Evolutionary conservation across 129 eudicot genomes (phyloP).

Genomic region (Gnaphalium uliginosum): DNA sequence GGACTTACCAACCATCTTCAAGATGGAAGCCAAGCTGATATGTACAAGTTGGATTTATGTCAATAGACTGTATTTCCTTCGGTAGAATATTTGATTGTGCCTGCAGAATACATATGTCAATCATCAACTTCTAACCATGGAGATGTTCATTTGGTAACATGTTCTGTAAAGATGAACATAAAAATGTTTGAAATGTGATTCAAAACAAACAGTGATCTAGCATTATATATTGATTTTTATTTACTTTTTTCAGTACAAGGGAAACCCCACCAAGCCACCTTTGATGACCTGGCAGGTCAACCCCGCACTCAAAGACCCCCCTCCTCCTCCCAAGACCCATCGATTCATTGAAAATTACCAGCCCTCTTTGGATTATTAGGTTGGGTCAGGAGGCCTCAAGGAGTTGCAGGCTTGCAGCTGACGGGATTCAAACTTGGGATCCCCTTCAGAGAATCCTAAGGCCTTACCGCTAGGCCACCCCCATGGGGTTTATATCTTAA

Average conservation of each 20-base stretch:
- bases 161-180: not conserved
- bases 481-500: not conserved
- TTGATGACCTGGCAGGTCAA: too few relatives aligned
- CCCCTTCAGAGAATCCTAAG: too few relatives aligned
- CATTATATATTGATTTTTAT: not conserved
- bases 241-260: not conserved
- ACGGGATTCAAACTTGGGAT: too few relatives aligned
- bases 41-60: conserved; percentile 71
- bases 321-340: too few relatives aligned
- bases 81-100: conserved; percentile 80
- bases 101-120: conserved; percentile 40
- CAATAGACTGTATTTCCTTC: conserved; percentile 71
- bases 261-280: not conserved
- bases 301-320: too few relatives aligned
- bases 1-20: conserved; percentile 95
- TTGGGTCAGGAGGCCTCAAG: too few relatives aligned
- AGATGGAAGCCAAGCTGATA: conserved; percentile 89
- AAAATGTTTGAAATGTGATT: not conserved
- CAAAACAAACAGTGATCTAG: not conserved
- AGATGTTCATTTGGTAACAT: not conserved
- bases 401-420: too few relatives aligned
- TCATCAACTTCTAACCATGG: not conserved
- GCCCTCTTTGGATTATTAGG: too few relatives aligned
- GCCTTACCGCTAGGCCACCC: not conserved
- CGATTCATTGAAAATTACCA: too few relatives aligned